Evolutionary conservation across 495 filamentous ascomycete species (phyloP).

Genomic region (Lophium mytilinum): DNA sequence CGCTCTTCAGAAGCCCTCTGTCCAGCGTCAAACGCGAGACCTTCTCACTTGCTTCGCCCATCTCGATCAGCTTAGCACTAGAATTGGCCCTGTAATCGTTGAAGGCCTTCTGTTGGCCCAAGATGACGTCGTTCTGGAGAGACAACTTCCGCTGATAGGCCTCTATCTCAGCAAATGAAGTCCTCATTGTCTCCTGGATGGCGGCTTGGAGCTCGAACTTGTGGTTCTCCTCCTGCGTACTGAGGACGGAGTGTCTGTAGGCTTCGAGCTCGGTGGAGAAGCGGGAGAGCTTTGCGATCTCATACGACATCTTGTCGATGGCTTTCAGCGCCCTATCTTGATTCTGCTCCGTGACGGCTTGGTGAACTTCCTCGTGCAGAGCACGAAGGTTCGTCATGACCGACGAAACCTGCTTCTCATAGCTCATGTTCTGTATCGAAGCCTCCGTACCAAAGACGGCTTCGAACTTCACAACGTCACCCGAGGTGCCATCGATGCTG

Average conservation of each 20-base stretch:
- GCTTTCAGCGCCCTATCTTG: not conserved
- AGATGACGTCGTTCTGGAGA: constrained; percentile 11
- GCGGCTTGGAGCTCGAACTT: constrained; percentile 3
- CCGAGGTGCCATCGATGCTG: no score
- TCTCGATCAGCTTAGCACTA: constrained; percentile 8
- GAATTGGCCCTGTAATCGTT: constrained; percentile 6
- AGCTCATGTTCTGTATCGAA: not conserved
- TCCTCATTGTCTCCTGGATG: constrained; percentile 2
- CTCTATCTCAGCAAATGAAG: constrained; percentile 7
- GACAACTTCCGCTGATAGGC: constrained; percentile 11
- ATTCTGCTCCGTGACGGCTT: constrained; percentile 1
- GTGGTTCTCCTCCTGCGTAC: constrained; percentile 16
- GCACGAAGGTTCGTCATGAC: constrained; percentile 1
- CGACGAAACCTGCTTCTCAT: constrained; percentile 1
- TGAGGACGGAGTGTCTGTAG: constrained; percentile 6
- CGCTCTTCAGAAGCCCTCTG: constrained; percentile 8
- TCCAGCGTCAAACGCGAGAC: constrained; percentile 9
- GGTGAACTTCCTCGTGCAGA: constrained; percentile 1
- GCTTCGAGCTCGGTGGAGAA: constrained; percentile 1
- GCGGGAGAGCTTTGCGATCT: constrained; percentile 8
- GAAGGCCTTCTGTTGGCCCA: constrained; percentile 17
- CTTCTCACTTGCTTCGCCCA: constrained; percentile 8
- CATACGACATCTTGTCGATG: constrained; percentile 3
- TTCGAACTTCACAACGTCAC: not conserved
- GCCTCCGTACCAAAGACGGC: not conserved